A percentile compares a stretch with the other conserved stretches of the same genome.
These are phyloP conservation scores for Aspergillus jensenii DNA, from an alignment of 2,329 filamentous ascomycete species.

Conservation along the genomic window DNA sequence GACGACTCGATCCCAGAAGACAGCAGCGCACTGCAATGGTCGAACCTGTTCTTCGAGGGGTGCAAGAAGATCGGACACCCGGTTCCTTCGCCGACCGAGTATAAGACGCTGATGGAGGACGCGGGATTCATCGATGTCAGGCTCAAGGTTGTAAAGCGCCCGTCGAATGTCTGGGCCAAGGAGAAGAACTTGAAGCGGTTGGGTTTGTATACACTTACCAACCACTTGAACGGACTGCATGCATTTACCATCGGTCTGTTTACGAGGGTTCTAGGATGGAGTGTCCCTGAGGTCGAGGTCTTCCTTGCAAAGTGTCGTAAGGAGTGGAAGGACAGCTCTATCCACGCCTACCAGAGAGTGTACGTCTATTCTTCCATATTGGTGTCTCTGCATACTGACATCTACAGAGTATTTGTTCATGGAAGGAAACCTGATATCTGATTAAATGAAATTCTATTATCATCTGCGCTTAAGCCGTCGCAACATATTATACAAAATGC, in stretches of 20 bases:
- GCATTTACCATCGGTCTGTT: background rate
- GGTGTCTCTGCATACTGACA: background rate
- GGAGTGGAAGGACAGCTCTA: background rate
- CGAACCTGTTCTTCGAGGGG: background rate
- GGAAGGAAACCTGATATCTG: background rate
- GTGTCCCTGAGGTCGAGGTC: background rate
- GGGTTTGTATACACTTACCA: background rate
- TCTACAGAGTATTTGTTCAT: background rate
- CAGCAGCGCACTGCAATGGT: constrained; percentile 1
- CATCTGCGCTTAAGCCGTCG: background rate
- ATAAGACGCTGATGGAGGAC: background rate
- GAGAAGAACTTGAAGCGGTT: background rate
- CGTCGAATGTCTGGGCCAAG: background rate
- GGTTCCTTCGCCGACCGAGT: background rate
- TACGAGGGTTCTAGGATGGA: background rate
- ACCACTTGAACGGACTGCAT: background rate
- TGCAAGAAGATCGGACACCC: background rate
- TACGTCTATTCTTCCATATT: background rate
- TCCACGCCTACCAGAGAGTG: constrained; percentile 1
- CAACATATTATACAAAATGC: background rate
- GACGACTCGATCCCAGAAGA: background rate
- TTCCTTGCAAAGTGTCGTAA: background rate
- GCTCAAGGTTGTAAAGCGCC: background rate
- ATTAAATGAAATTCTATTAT: background rate
- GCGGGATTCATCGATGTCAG: background rate